phyloP scores from a whole-genome alignment of 1,139 yeast species.

The Saccharomyces hybrid region DNA sequence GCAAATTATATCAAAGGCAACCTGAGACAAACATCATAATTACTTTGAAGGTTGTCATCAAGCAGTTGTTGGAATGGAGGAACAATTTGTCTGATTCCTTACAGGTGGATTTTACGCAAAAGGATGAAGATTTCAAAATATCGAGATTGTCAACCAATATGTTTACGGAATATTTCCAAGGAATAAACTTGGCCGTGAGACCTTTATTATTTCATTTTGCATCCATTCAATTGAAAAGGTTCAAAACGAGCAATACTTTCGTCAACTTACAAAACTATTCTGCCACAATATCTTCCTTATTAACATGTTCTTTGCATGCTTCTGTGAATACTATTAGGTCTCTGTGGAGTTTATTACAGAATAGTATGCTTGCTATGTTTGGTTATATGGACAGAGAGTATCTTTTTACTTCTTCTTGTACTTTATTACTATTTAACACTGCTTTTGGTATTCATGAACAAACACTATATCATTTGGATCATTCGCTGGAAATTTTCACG shows the following conservation, averaged over 20 bases:
- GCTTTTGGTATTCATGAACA: constrained; percentile 80
- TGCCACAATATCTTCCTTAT: constrained; percentile 53
- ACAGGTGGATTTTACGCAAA: constrained; percentile 53
- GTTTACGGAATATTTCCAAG: constrained; percentile 82
- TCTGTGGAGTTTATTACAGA: constrained; percentile 63
- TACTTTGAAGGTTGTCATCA: constrained; percentile 63
- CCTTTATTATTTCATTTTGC: constrained; percentile 78
- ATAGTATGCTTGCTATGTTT: constrained; percentile 72
- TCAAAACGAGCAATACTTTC: constrained; percentile 45
- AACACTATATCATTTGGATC: constrained; percentile 63
- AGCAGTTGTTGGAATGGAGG: constrained; percentile 64
- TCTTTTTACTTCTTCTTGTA: constrained; percentile 71
- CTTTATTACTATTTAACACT: constrained; percentile 65
- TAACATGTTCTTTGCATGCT: constrained; percentile 79
- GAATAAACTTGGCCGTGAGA: constrained; percentile 73
- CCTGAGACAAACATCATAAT: constrained; percentile 70
- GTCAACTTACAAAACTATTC: constrained; percentile 65
- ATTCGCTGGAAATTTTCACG: constrained; percentile 61
- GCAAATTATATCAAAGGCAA: constrained; percentile 67
- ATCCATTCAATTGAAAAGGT: constrained; percentile 52
- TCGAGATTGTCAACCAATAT: constrained; percentile 66
- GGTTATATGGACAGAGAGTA: constrained; percentile 90
- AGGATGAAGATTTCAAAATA: constrained; percentile 41
- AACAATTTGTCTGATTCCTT: constrained; percentile 55
- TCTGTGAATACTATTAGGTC: constrained; percentile 71